Evolutionary conservation across 2,329 filamentous ascomycete species (phyloP).

Genomic region (Exophiala mesophila): DNA sequence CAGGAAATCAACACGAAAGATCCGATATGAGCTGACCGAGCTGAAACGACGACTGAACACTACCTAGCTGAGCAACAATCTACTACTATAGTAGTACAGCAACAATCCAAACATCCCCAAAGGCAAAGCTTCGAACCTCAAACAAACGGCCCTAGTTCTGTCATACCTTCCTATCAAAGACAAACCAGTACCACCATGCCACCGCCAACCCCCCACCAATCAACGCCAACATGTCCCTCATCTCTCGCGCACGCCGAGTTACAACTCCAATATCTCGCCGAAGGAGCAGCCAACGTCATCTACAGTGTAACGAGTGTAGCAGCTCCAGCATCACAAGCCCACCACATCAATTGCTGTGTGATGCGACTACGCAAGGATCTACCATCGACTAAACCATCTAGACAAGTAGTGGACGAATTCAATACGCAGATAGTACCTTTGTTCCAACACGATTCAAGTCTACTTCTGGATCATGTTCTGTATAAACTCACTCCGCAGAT

Average conservation of each 20-base stretch:
- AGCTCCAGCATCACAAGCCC: constrained; percentile 28
- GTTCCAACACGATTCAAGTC: constrained; percentile 41
- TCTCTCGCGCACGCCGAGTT: constrained; percentile 7
- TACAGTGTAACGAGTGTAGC: constrained; percentile 36
- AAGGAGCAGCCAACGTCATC: constrained; percentile 74
- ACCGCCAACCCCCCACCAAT: background rate
- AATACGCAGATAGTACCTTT: constrained; percentile 50
- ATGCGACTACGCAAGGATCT: constrained; percentile 59
- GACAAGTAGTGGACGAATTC: constrained; percentile 37
- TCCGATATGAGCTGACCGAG: too few species aligned
- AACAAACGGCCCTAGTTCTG: too few species aligned
- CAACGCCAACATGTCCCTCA: constrained; percentile 10
- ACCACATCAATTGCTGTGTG: constrained; percentile 16
- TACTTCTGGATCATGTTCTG: constrained; percentile 38
- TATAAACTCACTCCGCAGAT: constrained; percentile 49
- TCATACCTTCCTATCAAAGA: too few species aligned
- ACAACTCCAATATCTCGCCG: constrained; percentile 46
- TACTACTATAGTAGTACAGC: too few species aligned
- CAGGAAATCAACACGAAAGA: too few species aligned
- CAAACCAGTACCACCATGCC: background rate
- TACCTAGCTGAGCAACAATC: too few species aligned
- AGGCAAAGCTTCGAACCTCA: too few species aligned
- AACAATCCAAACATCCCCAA: too few species aligned
- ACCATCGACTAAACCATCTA: constrained; percentile 42
- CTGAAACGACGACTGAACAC: too few species aligned